Conservation (phyloP, 441 rosid species). For the Capsella rubella region DNA sequence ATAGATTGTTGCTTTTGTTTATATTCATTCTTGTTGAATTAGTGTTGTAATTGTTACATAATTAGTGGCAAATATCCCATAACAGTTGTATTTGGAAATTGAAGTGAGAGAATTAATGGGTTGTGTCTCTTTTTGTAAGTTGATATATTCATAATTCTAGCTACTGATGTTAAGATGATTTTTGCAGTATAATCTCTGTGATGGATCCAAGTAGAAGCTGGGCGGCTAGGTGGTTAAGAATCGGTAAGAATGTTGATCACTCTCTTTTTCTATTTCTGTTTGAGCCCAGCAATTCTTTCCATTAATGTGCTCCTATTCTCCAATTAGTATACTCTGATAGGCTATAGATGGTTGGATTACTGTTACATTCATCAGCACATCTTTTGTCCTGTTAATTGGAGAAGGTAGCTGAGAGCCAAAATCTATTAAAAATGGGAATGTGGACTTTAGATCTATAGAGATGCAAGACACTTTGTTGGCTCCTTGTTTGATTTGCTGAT, state of each 20-base stretch:
- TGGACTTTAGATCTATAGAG: not conserved
- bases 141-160: not conserved
- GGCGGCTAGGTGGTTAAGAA: slow-evolving; percentile 95
- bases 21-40: not conserved
- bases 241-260: slow-evolving; percentile 55
- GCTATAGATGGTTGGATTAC: not conserved
- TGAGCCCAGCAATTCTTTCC: slow-evolving; percentile 1
- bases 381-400: not conserved
- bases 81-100: not conserved
- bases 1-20: not conserved
- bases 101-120: not conserved
- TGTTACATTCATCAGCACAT: slow-evolving; percentile 2
- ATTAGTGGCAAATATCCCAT: not conserved
- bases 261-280: slow-evolving; percentile 7
- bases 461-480: not conserved
- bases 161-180: slow-evolving; percentile 18
- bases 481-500: slow-evolving; percentile 1
- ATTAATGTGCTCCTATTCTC: slow-evolving; percentile 2
- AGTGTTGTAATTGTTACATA: not conserved
- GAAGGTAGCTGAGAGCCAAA: not conserved
- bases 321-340: slow-evolving; percentile 11
- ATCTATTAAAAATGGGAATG: not conserved
- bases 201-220: slow-evolving; percentile 95
- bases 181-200: slow-evolving; percentile 77
- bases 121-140: not conserved